Conservation (phyloP, 1,284 basidiomycete species). For the Naganishia sp. region DNA sequence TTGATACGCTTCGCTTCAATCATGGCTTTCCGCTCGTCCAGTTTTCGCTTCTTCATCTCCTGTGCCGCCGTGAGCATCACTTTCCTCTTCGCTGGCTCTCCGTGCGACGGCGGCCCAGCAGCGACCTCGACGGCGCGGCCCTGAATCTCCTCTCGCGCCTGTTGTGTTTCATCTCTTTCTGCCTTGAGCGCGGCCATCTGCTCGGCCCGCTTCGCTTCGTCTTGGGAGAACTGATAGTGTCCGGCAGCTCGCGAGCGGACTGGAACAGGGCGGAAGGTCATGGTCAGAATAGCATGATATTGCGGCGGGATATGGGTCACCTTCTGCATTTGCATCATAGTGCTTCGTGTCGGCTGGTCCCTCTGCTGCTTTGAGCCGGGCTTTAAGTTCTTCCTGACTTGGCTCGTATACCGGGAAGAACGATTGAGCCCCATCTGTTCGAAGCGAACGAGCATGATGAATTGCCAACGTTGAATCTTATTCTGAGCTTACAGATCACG, state of each 20-base stretch:
- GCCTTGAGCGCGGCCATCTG: slow-evolving; percentile 77
- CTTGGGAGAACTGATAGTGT: slow-evolving; percentile 82
- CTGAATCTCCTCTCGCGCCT: slow-evolving; percentile 60
- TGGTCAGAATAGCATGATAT: background rate
- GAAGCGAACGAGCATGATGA: background rate
- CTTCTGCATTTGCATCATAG: slow-evolving; percentile 79
- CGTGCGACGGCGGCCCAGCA: slow-evolving; percentile 22
- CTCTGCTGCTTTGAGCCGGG: slow-evolving; percentile 73
- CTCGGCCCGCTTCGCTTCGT: slow-evolving; percentile 69
- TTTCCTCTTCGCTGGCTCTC: slow-evolving; percentile 13
- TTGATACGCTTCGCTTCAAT: slow-evolving; percentile 80
- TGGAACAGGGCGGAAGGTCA: slow-evolving; percentile 19
- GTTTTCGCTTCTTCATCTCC: slow-evolving; percentile 74
- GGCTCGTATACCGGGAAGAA: slow-evolving; percentile 82
- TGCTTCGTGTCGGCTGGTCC: slow-evolving; percentile 71
- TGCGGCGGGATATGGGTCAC: slow-evolving; percentile 44
- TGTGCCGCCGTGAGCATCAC: slow-evolving; percentile 55
- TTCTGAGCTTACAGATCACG: slow-evolving; percentile 55
- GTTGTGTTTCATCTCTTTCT: slow-evolving; percentile 70
- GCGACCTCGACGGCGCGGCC: slow-evolving; percentile 40
- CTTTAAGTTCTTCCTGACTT: slow-evolving; percentile 70
- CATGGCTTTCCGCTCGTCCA: slow-evolving; percentile 72
- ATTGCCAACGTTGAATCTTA: too few relatives aligned
- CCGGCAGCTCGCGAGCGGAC: slow-evolving; percentile 80
- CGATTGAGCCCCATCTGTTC: slow-evolving; percentile 66